These are phyloP conservation scores for Lomentospora prolificans DNA, from an alignment of 2,329 filamentous ascomycete genomes.

Conservation along the genomic window DNA sequence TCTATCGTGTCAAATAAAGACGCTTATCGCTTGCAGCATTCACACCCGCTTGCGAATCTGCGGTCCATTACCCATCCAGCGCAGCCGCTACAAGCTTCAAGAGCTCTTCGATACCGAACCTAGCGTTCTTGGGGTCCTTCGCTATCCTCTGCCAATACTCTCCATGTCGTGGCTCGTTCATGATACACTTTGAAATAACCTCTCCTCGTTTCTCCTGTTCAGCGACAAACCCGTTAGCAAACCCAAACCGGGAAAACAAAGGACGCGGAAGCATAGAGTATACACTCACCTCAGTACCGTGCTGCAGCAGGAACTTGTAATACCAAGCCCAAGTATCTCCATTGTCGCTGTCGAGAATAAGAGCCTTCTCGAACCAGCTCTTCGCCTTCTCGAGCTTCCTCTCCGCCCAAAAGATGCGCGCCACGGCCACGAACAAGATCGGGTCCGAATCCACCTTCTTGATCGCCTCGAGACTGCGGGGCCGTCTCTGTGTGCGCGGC, in stretches of 20 bases:
- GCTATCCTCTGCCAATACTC: conserved; percentile 82
- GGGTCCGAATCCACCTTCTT: conserved; percentile 94
- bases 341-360: conserved; percentile 73
- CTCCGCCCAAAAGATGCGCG: conserved; percentile 93
- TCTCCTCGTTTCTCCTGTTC: conserved; percentile 69
- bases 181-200: conserved; percentile 68
- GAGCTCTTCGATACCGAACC: conserved; percentile 67
- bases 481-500: conserved; percentile 81
- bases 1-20: background rate
- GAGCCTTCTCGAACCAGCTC: conserved; percentile 95
- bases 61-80: conserved; percentile 20
- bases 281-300: conserved; percentile 60
- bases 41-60: background rate
- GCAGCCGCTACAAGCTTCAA: conserved; percentile 63
- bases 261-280: background rate
- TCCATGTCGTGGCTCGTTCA: conserved; percentile 82
- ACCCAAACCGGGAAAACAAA: background rate
- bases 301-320: conserved; percentile 82
- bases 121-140: conserved; percentile 77
- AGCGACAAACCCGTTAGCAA: background rate
- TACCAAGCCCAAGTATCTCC: conserved; percentile 99
- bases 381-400: conserved; percentile 86
- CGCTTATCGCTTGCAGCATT: background rate
- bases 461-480: conserved; percentile 84
- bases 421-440: conserved; percentile 79